Base-by-base conservation (phyloP, 768 basidiomycete genomes). In the Chalciporus chontae region DNA sequence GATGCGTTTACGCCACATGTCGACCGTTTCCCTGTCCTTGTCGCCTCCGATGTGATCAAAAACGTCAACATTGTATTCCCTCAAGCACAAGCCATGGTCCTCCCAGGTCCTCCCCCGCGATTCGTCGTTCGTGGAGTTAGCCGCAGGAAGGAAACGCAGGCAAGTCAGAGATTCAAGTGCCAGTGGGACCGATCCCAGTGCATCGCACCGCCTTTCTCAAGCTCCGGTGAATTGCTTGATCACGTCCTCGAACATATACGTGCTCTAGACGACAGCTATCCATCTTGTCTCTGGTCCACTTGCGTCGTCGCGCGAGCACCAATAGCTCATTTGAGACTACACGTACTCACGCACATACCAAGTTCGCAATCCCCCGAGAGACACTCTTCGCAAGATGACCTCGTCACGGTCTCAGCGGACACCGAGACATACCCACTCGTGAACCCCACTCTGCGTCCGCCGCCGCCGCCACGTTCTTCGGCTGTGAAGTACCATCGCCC, bases 31-130 rank as follows among this genome's bases (percentile, higher is more conserved):
- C 78, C 80, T 10, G 64, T 91, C 39, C 78, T 94, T 3, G 80
- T 84, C 3, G 94, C 96, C 0, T 86, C 90, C 1, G 95, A 99
- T 39, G 90, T 96, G 43, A 97, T 99, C 67, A 94, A 95, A 69
- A 90, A 89, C 54, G 90, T 94, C 53, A 90, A 81, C 43, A 71
- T 80, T 9, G 87, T 94, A 23, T 95, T 93, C 60, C 87, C 90
- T 6, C 79, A 83, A 42, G 92, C 93, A 0, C 81, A 84, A 57
- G 92, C 94, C 1, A 91, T 91, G 83, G 90, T 94, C 18, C 75
- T 90, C 31, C 79, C 76, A 31, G 87, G 84, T 1, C 78, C 81
- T 5, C 76, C 80, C 4, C 85, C 84, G 56, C 77, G 81, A 46
- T 99, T 95, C 61, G 77, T 99, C 34, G 91, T 99, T 42, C 85